phyloP scores from a whole-genome alignment of 768 basidiomycete species.

The Tulasnella sp. region DNA sequence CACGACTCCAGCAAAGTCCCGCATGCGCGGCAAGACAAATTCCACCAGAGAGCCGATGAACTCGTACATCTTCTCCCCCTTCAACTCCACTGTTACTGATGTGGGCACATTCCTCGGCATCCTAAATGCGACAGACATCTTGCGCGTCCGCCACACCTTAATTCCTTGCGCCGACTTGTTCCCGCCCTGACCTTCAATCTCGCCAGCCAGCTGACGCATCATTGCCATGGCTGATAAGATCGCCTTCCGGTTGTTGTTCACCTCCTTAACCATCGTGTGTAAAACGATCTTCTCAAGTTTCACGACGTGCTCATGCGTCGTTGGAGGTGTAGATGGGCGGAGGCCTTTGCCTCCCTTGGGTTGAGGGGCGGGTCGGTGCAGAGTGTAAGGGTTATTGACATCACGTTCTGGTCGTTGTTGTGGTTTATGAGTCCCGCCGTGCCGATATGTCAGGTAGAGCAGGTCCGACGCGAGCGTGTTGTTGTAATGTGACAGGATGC shows the following conservation, averaged over 20 bases:
- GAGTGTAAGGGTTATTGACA: conserved; percentile 67
- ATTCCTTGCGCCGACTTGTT: conserved; percentile 60
- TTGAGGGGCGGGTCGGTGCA: conserved; percentile 61
- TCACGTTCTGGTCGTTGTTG: conserved; percentile 34
- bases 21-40: conserved; percentile 86
- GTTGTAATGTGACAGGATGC: conserved; percentile 76
- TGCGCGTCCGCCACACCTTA: conserved; percentile 55
- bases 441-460: conserved; percentile 90
- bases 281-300: conserved; percentile 72
- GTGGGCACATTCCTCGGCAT: conserved; percentile 69
- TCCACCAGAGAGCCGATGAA: conserved; percentile 80
- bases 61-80: conserved; percentile 88
- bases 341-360: conserved; percentile 51
- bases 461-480: conserved; percentile 71
- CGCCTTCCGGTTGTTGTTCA: conserved; percentile 51
- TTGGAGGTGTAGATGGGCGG: conserved; percentile 40
- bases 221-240: conserved; percentile 82
- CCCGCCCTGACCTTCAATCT: conserved; percentile 62
- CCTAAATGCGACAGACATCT: conserved; percentile 64
- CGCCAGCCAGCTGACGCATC: conserved; percentile 74
- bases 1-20: conserved; percentile 76
- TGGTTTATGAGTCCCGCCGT: conserved; percentile 29
- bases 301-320: conserved; percentile 56
- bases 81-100: conserved; percentile 82
- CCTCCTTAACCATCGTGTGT: conserved; percentile 77